phyloP scores from a whole-genome alignment of 1,284 basidiomycete genomes.

The Apiotrichum mycotoxinovorans region DNA sequence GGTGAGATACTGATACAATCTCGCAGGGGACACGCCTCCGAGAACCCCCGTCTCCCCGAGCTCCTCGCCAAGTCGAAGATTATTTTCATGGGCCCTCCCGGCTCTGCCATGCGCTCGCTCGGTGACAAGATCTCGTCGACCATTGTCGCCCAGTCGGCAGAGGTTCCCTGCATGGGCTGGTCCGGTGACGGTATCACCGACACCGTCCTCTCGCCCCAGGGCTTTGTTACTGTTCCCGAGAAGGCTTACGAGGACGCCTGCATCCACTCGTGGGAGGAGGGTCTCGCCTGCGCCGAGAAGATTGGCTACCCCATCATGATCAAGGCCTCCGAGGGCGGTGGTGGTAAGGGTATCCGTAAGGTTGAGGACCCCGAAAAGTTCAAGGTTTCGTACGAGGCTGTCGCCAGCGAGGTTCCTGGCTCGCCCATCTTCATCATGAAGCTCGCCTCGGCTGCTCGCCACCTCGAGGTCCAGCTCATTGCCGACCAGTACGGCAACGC shows the following conservation, averaged over 20 bases:
- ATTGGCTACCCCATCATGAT: slow-evolving; percentile 99
- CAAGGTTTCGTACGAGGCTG: slow-evolving; percentile 90
- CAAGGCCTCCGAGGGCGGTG: slow-evolving; percentile 98
- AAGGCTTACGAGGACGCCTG: slow-evolving; percentile 87
- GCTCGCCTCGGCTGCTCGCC: slow-evolving; percentile 93
- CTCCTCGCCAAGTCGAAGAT: slow-evolving; percentile 89
- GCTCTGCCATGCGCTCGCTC: slow-evolving; percentile 97
- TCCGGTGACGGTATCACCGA: slow-evolving; percentile 92
- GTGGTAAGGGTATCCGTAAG: slow-evolving; percentile 96
- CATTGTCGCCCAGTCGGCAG: slow-evolving; percentile 94
- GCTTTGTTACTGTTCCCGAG: slow-evolving; percentile 92
- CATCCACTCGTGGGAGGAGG: slow-evolving; percentile 84
- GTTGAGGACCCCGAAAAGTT: slow-evolving; percentile 82
- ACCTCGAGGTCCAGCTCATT: slow-evolving; percentile 96
- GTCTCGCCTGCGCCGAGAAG: slow-evolving; percentile 73
- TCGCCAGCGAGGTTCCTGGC: slow-evolving; percentile 93
- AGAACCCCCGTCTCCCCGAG: slow-evolving; percentile 98
- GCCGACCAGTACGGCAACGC: slow-evolving; percentile 99
- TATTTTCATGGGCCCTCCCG: slow-evolving; percentile 98
- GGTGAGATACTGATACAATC: background rate
- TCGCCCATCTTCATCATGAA: slow-evolving; percentile 99
- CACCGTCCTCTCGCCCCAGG: slow-evolving; percentile 77
- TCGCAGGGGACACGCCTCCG: slow-evolving; percentile 87
- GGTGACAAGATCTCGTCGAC: slow-evolving; percentile 99
- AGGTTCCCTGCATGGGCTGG: slow-evolving; percentile 99